A percentile compares a stretch with the other conserved stretches of the same genome.
phyloP scores from a whole-genome alignment of 352 stramenopile genomes.

The Phytophthora kernoviae region DNA sequence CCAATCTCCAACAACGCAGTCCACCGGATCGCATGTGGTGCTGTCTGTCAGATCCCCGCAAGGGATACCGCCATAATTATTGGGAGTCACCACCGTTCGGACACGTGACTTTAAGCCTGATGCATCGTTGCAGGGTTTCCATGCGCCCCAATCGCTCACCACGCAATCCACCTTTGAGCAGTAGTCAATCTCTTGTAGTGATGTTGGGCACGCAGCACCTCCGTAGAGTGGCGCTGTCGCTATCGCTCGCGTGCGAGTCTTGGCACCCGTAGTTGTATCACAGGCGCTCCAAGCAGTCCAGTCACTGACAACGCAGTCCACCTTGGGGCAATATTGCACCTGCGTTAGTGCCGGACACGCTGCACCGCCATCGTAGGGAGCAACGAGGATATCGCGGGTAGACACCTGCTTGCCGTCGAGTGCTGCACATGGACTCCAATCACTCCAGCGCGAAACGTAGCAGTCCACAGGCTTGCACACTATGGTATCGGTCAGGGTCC shows the following conservation, averaged over 20 bases:
- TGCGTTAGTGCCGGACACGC: slow-evolving; percentile 45
- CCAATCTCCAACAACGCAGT: slow-evolving; percentile 50
- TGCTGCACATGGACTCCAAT: slow-evolving; percentile 39
- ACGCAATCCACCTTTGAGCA: no score
- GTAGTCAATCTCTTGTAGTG: slow-evolving; percentile 30
- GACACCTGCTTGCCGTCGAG: slow-evolving; percentile 41
- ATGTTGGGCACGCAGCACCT: slow-evolving; percentile 27
- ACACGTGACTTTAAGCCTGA: slow-evolving; percentile 47
- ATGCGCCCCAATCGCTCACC: slow-evolving; percentile 49
- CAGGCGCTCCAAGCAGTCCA: slow-evolving; percentile 45
- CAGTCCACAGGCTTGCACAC: slow-evolving; percentile 65
- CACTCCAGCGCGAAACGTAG: slow-evolving; percentile 49
- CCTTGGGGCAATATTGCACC: slow-evolving; percentile 42
- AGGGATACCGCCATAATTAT: slow-evolving; percentile 41
- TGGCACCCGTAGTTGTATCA: slow-evolving; percentile 38
- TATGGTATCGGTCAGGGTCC: slow-evolving; percentile 37
- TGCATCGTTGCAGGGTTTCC: slow-evolving; percentile 27
- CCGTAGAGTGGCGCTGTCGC: slow-evolving; percentile 35
- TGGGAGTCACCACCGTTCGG: no score
- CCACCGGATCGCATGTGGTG: slow-evolving; percentile 53
- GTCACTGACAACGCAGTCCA: slow-evolving; percentile 47
- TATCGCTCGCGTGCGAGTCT: slow-evolving; percentile 36
- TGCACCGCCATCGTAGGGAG: slow-evolving; percentile 38
- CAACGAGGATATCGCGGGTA: slow-evolving; percentile 40
- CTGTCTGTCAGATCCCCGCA: slow-evolving; percentile 43